Evolutionary conservation across 2,329 filamentous ascomycete species (phyloP), one percentile per base, ranked within the genome.

Genomic region (Colletotrichum ledebouriae): DNA sequence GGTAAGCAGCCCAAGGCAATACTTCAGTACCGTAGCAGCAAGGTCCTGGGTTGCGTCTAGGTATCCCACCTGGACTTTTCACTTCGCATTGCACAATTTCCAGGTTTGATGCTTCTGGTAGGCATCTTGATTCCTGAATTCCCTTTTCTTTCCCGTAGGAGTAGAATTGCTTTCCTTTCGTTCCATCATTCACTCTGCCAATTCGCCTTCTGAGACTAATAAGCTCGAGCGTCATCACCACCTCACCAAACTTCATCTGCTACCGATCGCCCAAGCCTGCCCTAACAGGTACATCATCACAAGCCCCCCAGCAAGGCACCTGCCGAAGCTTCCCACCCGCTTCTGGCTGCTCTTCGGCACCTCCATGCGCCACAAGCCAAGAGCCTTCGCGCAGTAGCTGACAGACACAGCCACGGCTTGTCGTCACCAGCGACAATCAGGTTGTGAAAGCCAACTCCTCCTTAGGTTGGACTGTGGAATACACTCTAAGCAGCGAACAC

Each of bases 381-480:
- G 63, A 52, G 59, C 20, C 50, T 25, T 55, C 47, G 39, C 61
- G 47, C 55, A 59, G 55, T 59, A 68, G 60, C 69, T 63, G 64
- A 62, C 63, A 33, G 67, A 62, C 73, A 73, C 72, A 74, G 73
- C 73, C 73, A 74, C 73, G 56, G 20, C 71, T 73, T 73, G 73
- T 78, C 76, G 76, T 78, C 76, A 78, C 77, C 73, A 71, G 63
- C 67, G 62, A 66, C 67, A 69, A 69, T 62, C 67, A 69, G 67
- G 63, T 69, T 69, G 67, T 63, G 67, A 63, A 62, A 69, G 62
- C 63, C 67, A 57, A 69, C 67, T 57, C 68, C 57, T 70, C 65
- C 69, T 49, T 69, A 70, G 61, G 69, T 66, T 62, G 60, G 61
- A 65, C 61, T 4, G 47, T 59, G 41, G 68, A 70, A 70, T 69